Base-by-base conservation (phyloP, 208 protist species). In the Trypanosoma cruzi region DNA sequence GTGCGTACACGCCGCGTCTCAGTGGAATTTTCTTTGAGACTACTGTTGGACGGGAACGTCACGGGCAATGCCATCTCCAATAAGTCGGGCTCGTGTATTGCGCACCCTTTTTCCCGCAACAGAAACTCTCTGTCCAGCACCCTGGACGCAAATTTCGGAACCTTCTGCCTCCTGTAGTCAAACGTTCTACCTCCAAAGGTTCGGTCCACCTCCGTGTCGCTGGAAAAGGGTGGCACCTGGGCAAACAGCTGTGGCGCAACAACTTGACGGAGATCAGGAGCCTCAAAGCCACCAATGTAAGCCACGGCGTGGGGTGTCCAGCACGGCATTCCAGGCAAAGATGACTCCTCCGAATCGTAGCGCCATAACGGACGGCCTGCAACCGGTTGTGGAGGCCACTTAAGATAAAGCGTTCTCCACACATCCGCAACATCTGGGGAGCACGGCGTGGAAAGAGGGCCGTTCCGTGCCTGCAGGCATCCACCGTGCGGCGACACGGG, bases 241-340 rank as follows among this genome's bases (percentile, higher is more conserved):
- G 58, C 67, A 22, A 87, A 73, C 10, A 92, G 36, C 36, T 29
- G 46, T n/a, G 86, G 84, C 3, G 66, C 73, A 2, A 90, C 79
- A 7, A 81, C 60, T 13, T 53, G 63, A 24, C 55, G 62, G 24
- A 94, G 68, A 64, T 94, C 89, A 0, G 40, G 55, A 6, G 64
- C 48, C 65, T 91, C 89, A 54, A 82, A 80, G 2, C 89, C 89
- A n/a, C 82, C 84, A 75, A 92, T 79, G 61, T 79, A 79, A 18
- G 90, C 67, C 24, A 92, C 73, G 0, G 85, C 85, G 52, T 94
- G 79, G 1, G 89, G 85, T 5, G 70, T 71, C 69, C 75, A 82
- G 16, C 65, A 73, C 16, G 66, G 66, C 46, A 53, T 8, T 26
- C 8, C 3, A 24, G 32, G 26, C 36, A 24, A 50, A n/a, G 50